Conservation (phyloP, 192 early-diverging fungal genomes). For the Diversispora epigaea region DNA sequence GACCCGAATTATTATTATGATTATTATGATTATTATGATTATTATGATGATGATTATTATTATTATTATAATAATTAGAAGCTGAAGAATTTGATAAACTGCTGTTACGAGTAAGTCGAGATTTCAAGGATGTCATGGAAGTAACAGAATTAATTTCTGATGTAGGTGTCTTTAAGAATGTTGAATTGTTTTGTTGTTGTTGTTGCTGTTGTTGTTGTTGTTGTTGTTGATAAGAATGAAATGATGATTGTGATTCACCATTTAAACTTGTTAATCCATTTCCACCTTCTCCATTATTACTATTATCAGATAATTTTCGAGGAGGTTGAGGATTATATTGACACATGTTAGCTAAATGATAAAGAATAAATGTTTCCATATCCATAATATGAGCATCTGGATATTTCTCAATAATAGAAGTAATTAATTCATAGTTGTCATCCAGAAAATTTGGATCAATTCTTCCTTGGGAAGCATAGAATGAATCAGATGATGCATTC, state of each 20-base stretch:
- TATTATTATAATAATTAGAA: not conserved
- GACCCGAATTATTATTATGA: too few relatives aligned
- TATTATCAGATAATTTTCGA: not conserved
- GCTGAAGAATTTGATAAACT: too few relatives aligned
- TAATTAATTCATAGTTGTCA: constrained; percentile 67
- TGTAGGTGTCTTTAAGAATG: too few relatives aligned
- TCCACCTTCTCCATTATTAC: not conserved
- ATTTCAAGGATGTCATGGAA: too few relatives aligned
- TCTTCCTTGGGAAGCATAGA: constrained; percentile 85
- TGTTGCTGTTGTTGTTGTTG: not conserved
- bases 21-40: constrained; percentile 32
- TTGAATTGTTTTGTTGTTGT: not conserved
- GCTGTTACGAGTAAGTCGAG: too few relatives aligned
- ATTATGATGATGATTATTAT: not conserved
- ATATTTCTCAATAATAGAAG: constrained; percentile 43
- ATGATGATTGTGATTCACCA: not conserved
- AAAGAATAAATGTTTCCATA: constrained; percentile 87
- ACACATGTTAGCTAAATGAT: constrained; percentile 71
- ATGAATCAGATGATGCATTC: constrained; percentile 79
- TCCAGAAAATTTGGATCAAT: constrained; percentile 72
- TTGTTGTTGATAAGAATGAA: too few relatives aligned
- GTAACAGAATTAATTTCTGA: too few relatives aligned
- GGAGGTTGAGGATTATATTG: constrained; percentile 16
- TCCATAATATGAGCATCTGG: constrained; percentile 65
- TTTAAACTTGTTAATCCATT: not conserved